Base-by-base conservation (phyloP, 257 asterid species). In the Petunia axillaris region DNA sequence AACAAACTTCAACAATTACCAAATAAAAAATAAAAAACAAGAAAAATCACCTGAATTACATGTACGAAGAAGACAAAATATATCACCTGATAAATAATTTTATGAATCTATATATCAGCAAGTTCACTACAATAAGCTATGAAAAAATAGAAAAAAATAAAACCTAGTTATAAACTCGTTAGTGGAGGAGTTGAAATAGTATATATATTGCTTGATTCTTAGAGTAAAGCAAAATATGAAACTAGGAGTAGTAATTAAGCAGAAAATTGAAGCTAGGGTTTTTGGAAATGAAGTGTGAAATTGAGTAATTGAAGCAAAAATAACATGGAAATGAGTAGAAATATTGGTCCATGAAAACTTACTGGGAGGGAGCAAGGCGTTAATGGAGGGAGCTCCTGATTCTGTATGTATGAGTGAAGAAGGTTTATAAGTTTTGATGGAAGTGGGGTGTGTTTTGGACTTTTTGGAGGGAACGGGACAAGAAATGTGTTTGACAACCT, bases 401-500 rank as follows among this genome's bases (percentile, higher is more conserved):
- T 11, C 58, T 46, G 76, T 44, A 8, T 2, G 8, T 25, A 1
- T 8, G 2, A n/a, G 39, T 48, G 8, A 6, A 9, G 53, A 8
- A 3, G 36, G 77, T 2, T 1, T 48, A 25, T 48, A 38, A 38
- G 50, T 25, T 25, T 25, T 38, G 48, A 38, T 57, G 11, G 4
- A 2, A 10, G 4, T 13, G 16, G 48, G 71, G 71, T 6, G 71
- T 6, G 10, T 1, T n/a, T 16, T 60, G 13, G 75, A 67, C 75
- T 43, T 73, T 73, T 73, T 73, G 46, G 77, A 73, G 77, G 77
- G 46, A 73, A 73, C 36, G 36, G 13, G 11, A 35, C 48, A 62
- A 73, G 77, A 73, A 73, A 48, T 50, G 77, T 50, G 36, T 50
- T 35, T 70, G 77, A 46, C 77, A 25, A 70, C 58, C 59, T 59